A percentile compares a stretch with the other conserved stretches of the same genome.
Evolutionary conservation across 345 rosid species (phyloP).

Genomic region (Linum usitatissimum): DNA sequence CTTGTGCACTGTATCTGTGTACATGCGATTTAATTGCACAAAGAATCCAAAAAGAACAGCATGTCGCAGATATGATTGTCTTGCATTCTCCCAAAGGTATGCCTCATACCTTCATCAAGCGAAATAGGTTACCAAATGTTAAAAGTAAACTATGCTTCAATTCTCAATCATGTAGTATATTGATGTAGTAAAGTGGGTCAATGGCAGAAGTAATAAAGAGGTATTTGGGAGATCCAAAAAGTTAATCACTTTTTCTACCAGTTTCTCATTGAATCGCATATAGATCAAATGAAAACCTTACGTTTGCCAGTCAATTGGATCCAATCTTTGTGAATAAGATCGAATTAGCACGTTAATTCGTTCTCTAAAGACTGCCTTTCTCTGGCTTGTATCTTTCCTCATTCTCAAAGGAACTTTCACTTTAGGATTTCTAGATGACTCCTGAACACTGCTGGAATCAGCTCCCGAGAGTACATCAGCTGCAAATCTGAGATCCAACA

Average conservation of each 20-base stretch:
- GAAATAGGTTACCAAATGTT: constrained; percentile 2
- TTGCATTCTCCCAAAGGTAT: constrained; percentile 90
- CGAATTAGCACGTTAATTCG: constrained; percentile 50
- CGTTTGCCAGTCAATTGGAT: constrained; percentile 99
- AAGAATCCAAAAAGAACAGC: constrained; percentile 98
- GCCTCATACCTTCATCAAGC: constrained; percentile 61
- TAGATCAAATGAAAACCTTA: constrained; percentile 29
- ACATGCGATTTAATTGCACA: constrained; percentile 91
- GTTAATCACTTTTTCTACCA: no score
- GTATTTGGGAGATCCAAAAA: no score
- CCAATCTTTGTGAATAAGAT: constrained; percentile 62
- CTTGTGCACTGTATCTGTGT: constrained; percentile 76
- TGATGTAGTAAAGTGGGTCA: no score
- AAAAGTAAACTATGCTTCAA: neutral
- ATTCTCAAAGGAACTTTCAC: constrained; percentile 47
- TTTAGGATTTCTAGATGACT: constrained; percentile 38
- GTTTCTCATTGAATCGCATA: neutral
- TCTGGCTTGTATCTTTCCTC: constrained; percentile 53
- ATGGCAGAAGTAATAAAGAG: no score
- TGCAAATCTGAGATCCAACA: constrained; percentile 79
- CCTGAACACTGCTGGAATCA: constrained; percentile 37
- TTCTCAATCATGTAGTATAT: neutral
- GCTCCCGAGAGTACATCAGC: constrained; percentile 82
- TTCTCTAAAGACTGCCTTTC: constrained; percentile 37
- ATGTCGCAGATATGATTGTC: constrained; percentile 75